Base-by-base conservation (phyloP, 306 rosid genomes). In the Quercus alba region DNA sequence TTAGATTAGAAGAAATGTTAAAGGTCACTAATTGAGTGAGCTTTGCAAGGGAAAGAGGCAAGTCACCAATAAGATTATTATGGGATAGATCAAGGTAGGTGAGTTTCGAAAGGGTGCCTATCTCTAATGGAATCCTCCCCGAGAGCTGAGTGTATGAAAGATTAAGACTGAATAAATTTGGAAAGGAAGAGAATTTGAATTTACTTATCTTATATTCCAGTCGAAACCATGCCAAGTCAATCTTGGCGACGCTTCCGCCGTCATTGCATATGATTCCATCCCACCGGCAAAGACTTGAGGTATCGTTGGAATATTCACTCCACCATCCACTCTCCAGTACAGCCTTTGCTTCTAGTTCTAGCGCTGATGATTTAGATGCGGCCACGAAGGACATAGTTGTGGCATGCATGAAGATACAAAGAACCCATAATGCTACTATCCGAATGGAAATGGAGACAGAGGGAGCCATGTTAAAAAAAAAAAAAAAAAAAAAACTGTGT, bases 261-360 rank as follows among this genome's bases (percentile, higher is more conserved):
- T 12, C 20, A 28, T 76, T 76, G 63, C 80, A 76, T 17, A n/a
- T 31, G 4, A 76, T 17, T 4, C 80, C 80, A 26, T 41, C 10
- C 73, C 59, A 76, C 15, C 31, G 17, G 52, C 80, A 76, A 28
- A 1, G 64, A 17, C 73, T 51, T 0, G 15, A 9, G 28, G n/a
- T 7, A 35, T 19, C 18, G 0, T 58, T 41, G 55, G 58, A 23
- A 1, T 21, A 4, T 5, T 25, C 28, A 25, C 5, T 76, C 80
- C 80, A 52, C 80, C 73, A 76, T 5, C 33, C 64, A 18, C 23
- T 46, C 35, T 51, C 41, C 44, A 14, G 55, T 31, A 64, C 8
- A 33, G 74, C 20, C 28, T 62, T 7, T 7, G 38, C 9, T 64
- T 68, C 35, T 6, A 41, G 35, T 38, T 59, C 19, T 14, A 61